Base-by-base conservation (phyloP, 805 yeast genomes). In the Yarrowia porcina region DNA sequence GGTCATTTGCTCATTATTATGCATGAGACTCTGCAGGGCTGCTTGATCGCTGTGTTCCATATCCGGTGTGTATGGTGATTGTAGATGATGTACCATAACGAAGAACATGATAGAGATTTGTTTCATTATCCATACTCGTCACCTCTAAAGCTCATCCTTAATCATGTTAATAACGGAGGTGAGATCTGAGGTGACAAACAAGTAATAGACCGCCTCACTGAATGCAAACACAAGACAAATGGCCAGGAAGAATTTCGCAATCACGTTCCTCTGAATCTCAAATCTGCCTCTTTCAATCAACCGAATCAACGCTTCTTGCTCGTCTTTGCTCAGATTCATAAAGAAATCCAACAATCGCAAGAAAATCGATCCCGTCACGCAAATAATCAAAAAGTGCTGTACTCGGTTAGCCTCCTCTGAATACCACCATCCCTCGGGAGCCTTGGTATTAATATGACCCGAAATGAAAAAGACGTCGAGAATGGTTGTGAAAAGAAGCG, bases 361-460 rank as follows among this genome's bases (percentile, higher is more conserved):
- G 17, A 52, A 52, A 23, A 52, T 52, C 13, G 59, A 52, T 25
- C 59, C 59, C 3, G 59, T 52, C 33, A 52, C 59, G 33, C 42
- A 35, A 15, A 52, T 52, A 23, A 52, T 52, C 33, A 52, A 28
- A 17, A 52, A 52, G 44, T 52, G 44, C 25, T 52, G 59, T 10
- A 52, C 23, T 27, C 59, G 42, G 25, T 52, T 36, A 13, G 59
- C 59, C 25, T 52, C 59, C 13, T 15, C 35, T 4, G 44, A 35
- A 44, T 52, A 52, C 59, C 59, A 52, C 59, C 59, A 52, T n/a
- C 59, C 59, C 25, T 52, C 59, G 13, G 59, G 59, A 0, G 59
- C 59, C 44, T 52, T 52, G 17, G 59, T 52, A 30, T 52, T 52
- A 33, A 52, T 35, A 21, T 52, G 59, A 9, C 59, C 59, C 3